Base-by-base conservation (phyloP, 805 yeast genomes). In the Candida saitoana region DNA sequence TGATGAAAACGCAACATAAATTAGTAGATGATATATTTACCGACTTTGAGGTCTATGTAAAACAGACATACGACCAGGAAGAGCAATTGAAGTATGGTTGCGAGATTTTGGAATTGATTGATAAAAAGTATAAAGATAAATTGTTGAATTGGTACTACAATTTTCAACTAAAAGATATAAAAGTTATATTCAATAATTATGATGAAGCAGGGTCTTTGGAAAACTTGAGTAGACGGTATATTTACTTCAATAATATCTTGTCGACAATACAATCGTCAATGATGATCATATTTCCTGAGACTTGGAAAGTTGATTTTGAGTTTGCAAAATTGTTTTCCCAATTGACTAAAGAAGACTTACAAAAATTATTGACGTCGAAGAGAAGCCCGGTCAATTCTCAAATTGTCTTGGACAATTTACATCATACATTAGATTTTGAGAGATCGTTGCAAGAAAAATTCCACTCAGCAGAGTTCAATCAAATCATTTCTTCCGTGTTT, bases 161-260 rank as follows among this genome's bases (percentile, higher is more conserved):
- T 42, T 71, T 71, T 22, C 80, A 84, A 47, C 68, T 93, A 40
- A 76, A 76, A 52, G 98, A 91, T 53, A 79, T 91, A 34, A 74
- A 74, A 27, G 66, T 78, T 17, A 87, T 93, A 8, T 93, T 93
- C 63, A 76, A 79, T 41, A 71, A 81, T 7, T 73, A 80, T 11
- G 97, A 89, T 52, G 99, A 93, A 62, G 99, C 99, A 0, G 97
- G 97, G 1, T 84, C 95, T 4, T 65, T 93, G 45, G 99, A 93
- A 45, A 93, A 93, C 60, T 63, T 93, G 39, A 74, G 79, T 22
- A 69, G 97, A 50, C 69, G 99, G 38, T 93, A 80, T 59, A 76
- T 89, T 24, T 91, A 84, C 59, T 86, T 87, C 62, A 82, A 83
- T 49, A 81, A 85, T 49, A 74, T 87, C 1, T 63, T 91, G 45